A percentile compares a stretch with the other conserved stretches of the same genome.
Evolutionary conservation across 179 eudicot species (phyloP).

Genomic region (Actinidia polygama): DNA sequence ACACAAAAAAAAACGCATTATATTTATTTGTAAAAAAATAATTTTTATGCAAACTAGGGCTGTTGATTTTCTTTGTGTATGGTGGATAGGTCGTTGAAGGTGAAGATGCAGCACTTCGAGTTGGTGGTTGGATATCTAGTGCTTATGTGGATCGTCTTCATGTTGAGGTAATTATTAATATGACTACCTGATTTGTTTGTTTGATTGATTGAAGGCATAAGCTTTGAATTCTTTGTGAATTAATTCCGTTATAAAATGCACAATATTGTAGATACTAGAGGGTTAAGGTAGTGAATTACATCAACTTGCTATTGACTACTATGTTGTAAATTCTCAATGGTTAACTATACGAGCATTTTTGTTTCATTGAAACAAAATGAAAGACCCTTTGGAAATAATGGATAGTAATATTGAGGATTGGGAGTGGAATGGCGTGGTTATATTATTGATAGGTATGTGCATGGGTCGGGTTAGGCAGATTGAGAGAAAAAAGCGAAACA

Average conservation of each 20-base stretch:
- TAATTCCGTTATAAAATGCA: background rate
- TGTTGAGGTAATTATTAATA: slow-evolving; percentile 61
- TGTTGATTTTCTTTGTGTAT: slow-evolving; percentile 2
- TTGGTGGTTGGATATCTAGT: slow-evolving; percentile 83
- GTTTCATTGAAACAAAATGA: background rate
- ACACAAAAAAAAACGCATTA: too few species aligned
- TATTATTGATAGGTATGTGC: too few species aligned
- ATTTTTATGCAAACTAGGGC: background rate
- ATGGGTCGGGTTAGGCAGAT: too few species aligned
- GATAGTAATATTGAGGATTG: too few species aligned
- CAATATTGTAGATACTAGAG: background rate
- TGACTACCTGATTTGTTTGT: background rate
- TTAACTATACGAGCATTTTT: background rate
- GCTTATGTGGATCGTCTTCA: slow-evolving; percentile 87
- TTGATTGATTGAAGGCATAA: background rate
- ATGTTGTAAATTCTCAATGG: background rate
- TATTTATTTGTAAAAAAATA: background rate
- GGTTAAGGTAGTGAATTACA: background rate
- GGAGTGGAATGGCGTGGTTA: background rate
- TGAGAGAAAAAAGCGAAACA: too few species aligned
- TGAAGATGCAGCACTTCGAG: slow-evolving; percentile 69
- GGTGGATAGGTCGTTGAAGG: slow-evolving; percentile 86
- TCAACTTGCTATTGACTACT: background rate
- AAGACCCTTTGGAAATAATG: background rate
- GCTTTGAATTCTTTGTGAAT: background rate